Evolutionary conservation across 2,329 filamentous ascomycete genomes (phyloP), one percentile per base, ranked within the genome.

Genomic region (Aspergillus latus): DNA sequence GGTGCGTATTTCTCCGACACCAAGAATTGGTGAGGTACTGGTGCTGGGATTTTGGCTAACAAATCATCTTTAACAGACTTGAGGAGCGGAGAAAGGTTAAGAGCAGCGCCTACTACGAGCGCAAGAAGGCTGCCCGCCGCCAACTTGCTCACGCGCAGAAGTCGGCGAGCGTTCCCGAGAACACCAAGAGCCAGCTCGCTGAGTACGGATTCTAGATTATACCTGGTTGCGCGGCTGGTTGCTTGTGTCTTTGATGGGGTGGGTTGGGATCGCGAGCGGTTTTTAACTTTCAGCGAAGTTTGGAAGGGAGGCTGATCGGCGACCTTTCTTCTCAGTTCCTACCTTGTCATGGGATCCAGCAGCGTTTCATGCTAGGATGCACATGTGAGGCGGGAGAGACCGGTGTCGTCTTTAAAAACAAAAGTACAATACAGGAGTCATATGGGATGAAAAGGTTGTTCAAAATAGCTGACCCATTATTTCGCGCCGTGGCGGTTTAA

Each of bases 41-140:
- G 16, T 15, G 13, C 13, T 49, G 52, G 15, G 21, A 42, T 8
- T 26, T 57, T 60, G 48, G 57, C 63, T 68, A 68, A 21, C 21
- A 21, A 21, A 21, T 2, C 21, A 21, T 21, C 3, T 21, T 21
- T 49, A 59, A 69, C 74, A 97, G 94, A 82, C 87, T 99, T 76
- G 94, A 99, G 87, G 94, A 99, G 87, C 88, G 93, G 82, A 90
- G 94, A 85, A 99, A 99, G 87, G 93, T 95, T 80, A 99, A 97
- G 91, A 89, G 92, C 76, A 87, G 89, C 71, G 94, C 94, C 78
- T 99, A 97, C 89, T 97, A 97, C 87, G 92, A 96, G 86, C 92
- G 92, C 87, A 99, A 97, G 94, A 96, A 95, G 91, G 86, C 91
- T 70, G 89, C 89, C 71, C 86, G 88, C 78, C 90, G 89, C 85